Conservation (phyloP, 345 rosid genomes). For the Alliaria petiolata region DNA sequence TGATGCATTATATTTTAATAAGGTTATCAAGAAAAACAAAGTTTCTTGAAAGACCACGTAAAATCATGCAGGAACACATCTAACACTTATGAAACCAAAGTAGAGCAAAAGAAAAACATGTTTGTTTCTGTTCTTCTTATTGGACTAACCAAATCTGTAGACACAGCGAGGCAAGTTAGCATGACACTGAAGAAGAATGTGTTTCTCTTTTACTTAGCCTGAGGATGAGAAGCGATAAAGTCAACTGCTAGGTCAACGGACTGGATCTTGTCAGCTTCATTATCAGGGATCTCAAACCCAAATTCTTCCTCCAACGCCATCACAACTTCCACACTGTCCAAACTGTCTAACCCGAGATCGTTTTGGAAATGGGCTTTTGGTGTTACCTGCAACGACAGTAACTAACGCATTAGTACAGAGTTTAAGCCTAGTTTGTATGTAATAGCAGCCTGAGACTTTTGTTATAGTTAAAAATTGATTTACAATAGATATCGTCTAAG, state of each 20-base stretch:
- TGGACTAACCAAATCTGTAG: conserved; percentile 13
- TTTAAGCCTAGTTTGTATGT: background rate
- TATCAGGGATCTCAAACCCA: conserved; percentile 89
- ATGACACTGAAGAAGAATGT: background rate
- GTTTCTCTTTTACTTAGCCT: conserved; percentile 55
- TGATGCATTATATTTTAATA: background rate
- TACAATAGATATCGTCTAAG: background rate
- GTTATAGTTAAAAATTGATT: background rate
- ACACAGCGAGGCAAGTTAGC: background rate
- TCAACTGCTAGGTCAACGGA: conserved; percentile 60
- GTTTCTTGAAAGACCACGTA: background rate
- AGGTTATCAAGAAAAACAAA: background rate
- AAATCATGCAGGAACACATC: conserved; percentile 12
- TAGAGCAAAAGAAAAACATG: background rate
- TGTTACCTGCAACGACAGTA: conserved; percentile 48
- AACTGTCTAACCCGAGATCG: conserved; percentile 92
- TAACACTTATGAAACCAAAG: conserved; percentile 1
- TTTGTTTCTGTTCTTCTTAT: conserved; percentile 5
- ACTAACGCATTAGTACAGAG: background rate
- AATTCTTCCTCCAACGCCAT: conserved; percentile 98
- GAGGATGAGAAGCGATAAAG: conserved; percentile 93
- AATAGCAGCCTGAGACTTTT: background rate
- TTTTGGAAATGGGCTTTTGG: conserved; percentile 76
- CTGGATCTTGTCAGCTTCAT: conserved; percentile 86
- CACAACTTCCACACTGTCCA: conserved; percentile 88